phyloP scores from a whole-genome alignment of 352 stramenopile species.

The Phytopythium kandeliae region DNA sequence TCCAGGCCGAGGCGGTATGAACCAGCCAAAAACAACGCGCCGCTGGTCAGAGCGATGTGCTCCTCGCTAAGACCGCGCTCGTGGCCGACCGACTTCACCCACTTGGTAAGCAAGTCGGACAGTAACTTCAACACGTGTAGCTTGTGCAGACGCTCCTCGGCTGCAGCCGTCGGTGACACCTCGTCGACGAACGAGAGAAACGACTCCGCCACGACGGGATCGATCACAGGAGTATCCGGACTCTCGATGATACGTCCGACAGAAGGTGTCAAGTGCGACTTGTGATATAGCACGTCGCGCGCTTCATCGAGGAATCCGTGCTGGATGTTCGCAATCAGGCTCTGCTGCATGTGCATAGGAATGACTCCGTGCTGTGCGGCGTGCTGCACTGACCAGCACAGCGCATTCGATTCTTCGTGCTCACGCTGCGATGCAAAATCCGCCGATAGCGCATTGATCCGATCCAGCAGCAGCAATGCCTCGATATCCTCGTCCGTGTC shows the following conservation, averaged over 20 bases:
- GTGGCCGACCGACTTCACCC: conserved; percentile 70
- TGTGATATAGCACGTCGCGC: conserved; percentile 79
- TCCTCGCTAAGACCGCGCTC: conserved; percentile 63
- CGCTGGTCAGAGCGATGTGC: conserved; percentile 67
- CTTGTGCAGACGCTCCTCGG: conserved; percentile 52
- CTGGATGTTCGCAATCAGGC: conserved; percentile 53
- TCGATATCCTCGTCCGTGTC: conserved; percentile 63
- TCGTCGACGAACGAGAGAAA: conserved; percentile 55
- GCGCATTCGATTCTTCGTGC: conserved; percentile 61
- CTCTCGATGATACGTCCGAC: conserved; percentile 59
- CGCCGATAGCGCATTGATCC: conserved; percentile 51
- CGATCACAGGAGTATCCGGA: conserved; percentile 25
- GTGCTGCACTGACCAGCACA: conserved; percentile 70
- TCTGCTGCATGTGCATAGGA: conserved; percentile 60
- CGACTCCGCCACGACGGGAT: conserved; percentile 22
- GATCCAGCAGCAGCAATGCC: conserved; percentile 56
- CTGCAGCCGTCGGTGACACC: conserved; percentile 45
- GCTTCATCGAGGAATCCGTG: conserved; percentile 57
- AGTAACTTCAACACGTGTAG: conserved; percentile 61
- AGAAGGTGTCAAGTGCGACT: conserved; percentile 68
- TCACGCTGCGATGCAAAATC: conserved; percentile 68
- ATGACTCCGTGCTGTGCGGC: conserved; percentile 58
- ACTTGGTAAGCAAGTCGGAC: conserved; percentile 66
- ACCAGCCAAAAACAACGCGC: conserved; percentile 76
- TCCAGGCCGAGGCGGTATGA: conserved; percentile 85